phyloP scores from a whole-genome alignment of 192 early-diverging fungal species.

The Coemansia sp. region DNA sequence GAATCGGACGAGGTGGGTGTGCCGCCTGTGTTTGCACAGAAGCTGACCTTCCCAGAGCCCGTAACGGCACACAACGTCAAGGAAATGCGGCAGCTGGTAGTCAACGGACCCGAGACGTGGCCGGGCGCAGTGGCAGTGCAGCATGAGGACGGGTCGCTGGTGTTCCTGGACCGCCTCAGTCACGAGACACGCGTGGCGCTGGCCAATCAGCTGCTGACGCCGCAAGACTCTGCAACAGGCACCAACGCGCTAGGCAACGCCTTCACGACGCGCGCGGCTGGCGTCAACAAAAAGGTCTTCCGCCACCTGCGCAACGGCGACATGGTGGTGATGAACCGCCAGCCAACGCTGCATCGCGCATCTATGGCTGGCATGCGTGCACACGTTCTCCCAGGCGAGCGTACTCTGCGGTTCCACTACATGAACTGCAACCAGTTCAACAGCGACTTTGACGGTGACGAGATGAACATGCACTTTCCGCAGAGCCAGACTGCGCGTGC shows the following conservation, averaged over 20 bases:
- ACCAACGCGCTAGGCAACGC: constrained; percentile 52
- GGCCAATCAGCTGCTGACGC: constrained; percentile 89
- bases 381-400: constrained; percentile 91
- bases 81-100: constrained; percentile 84
- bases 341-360: constrained; percentile 99
- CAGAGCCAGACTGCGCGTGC: constrained; percentile 96
- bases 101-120: constrained; percentile 94
- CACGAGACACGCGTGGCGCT: constrained; percentile 87
- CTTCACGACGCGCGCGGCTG: constrained; percentile 60
- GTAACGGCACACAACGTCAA: constrained; percentile 95
- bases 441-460: constrained; percentile 99
- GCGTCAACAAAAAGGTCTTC: constrained; percentile 92
- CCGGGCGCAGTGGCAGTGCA: constrained; percentile 94
- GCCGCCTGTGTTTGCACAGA: constrained; percentile 91
- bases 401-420: constrained; percentile 99
- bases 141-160: constrained; percentile 90
- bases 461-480: constrained; percentile 99
- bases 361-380: constrained; percentile 99
- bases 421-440: constrained; percentile 90
- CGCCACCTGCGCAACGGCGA: constrained; percentile 97
- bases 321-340: constrained; percentile 95
- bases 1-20: constrained; percentile 98
- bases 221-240: constrained; percentile 56
- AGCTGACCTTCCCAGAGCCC: constrained; percentile 96
- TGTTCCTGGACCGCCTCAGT: constrained; percentile 74